Evolutionary conservation across 1,284 basidiomycete species (phyloP).

Genomic region (Baeospora myosura): DNA sequence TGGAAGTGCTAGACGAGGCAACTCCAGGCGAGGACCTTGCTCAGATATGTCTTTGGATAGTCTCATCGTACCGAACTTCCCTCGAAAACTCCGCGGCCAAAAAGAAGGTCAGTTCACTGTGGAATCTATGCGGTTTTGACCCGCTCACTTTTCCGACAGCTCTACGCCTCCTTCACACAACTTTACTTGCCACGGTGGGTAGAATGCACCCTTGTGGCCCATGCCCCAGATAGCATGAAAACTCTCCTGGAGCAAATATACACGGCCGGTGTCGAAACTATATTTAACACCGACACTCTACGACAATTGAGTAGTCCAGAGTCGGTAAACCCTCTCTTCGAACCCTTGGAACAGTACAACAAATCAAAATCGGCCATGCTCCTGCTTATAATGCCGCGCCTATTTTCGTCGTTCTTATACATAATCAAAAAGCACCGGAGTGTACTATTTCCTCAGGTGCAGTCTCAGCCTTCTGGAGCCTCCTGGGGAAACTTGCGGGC

Average conservation of each 20-base stretch:
- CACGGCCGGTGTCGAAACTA: constrained; percentile 48
- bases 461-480: constrained; percentile 8
- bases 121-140: background rate
- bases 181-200: constrained; percentile 47
- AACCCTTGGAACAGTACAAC: no score
- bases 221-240: background rate
- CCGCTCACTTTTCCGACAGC: constrained; percentile 22
- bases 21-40: constrained; percentile 22
- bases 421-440: constrained; percentile 37
- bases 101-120: constrained; percentile 51
- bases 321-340: constrained; percentile 34
- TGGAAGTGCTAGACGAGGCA: constrained; percentile 22
- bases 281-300: constrained; percentile 57
- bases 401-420: constrained; percentile 42
- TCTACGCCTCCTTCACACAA: constrained; percentile 41
- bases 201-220: no score
- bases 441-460: constrained; percentile 36
- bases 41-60: constrained; percentile 33
- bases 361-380: constrained; percentile 14
- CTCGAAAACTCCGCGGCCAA: constrained; percentile 49
- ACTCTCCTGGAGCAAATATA: constrained; percentile 35
- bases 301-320: constrained; percentile 20
- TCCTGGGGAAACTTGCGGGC: constrained; percentile 30
- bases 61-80: constrained; percentile 40
- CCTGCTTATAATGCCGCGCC: constrained; percentile 27